phyloP scores from a whole-genome alignment of 257 asterid species.

The Plectranthus barbatus region DNA sequence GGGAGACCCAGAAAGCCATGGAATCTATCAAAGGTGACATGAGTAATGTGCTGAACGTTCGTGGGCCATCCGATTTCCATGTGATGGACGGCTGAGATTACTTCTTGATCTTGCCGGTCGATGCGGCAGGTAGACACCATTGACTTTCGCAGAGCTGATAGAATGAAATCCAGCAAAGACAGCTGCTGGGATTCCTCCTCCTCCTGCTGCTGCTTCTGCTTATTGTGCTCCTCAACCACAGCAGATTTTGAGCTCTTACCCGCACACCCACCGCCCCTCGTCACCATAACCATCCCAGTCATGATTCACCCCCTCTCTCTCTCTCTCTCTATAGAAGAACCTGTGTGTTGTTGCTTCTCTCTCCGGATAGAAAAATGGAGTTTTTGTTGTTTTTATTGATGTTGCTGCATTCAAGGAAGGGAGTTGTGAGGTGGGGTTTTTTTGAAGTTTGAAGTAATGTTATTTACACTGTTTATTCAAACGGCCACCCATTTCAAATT shows the following conservation, averaged over 20 bases:
- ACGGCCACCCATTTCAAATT: conserved; percentile 77
- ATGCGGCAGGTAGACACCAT: conserved; percentile 83
- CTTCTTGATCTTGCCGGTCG: conserved; percentile 50
- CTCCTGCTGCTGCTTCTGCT: conserved; percentile 33
- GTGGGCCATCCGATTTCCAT: conserved; percentile 99
- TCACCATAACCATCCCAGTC: conserved; percentile 74
- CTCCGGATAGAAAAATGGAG: background rate
- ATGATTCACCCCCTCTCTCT: conserved; percentile 17
- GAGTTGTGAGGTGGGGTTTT: conserved; percentile 1
- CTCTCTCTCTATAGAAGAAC: background rate
- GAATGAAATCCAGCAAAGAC: conserved; percentile 54
- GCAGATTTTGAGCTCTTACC: conserved; percentile 41
- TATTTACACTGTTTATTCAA: conserved; percentile 35
- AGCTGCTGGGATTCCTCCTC: conserved; percentile 30
- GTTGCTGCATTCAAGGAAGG: conserved; percentile 24
- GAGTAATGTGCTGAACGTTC: conserved; percentile 78
- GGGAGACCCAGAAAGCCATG: conserved; percentile 94
- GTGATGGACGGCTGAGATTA: conserved; percentile 52
- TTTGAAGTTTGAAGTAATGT: conserved; percentile 32
- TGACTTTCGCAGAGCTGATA: conserved; percentile 79
- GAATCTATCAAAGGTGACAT: conserved; percentile 91
- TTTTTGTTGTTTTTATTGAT: conserved; percentile 6
- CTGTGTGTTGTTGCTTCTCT: background rate
- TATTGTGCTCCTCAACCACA: conserved; percentile 30
- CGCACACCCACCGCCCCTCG: conserved; percentile 51